phyloP scores from a whole-genome alignment of 2,329 filamentous ascomycete genomes.

The Onygenales sp. region DNA sequence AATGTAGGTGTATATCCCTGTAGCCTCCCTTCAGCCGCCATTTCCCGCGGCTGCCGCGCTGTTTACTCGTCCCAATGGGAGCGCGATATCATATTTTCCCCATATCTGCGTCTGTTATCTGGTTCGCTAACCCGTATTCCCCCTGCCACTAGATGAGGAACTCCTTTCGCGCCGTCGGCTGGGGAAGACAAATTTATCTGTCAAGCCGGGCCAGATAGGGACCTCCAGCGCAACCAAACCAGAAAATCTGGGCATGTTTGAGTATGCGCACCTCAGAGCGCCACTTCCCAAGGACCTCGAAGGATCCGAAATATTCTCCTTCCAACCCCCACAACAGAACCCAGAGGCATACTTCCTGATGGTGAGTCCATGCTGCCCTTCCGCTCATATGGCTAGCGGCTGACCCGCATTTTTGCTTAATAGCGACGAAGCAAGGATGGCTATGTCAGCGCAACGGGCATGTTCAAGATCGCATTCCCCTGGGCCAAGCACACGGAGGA shows the following conservation, averaged over 20 bases:
- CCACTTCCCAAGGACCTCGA: slow-evolving; percentile 84
- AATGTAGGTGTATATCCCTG: slow-evolving; percentile 29
- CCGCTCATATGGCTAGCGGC: neutral
- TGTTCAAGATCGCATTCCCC: slow-evolving; percentile 62
- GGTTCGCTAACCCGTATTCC: slow-evolving; percentile 8
- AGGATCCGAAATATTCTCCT: slow-evolving; percentile 83
- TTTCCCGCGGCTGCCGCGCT: slow-evolving; percentile 1
- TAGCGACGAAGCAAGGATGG: slow-evolving; percentile 57
- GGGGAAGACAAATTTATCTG: slow-evolving; percentile 81
- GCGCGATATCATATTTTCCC: too few relatives aligned
- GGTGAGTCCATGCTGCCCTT: slow-evolving; percentile 37
- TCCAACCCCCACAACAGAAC: slow-evolving; percentile 47
- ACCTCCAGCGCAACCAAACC: slow-evolving; percentile 62
- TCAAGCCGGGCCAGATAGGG: slow-evolving; percentile 67
- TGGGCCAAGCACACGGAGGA: slow-evolving; percentile 54
- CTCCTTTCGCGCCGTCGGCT: slow-evolving; percentile 77
- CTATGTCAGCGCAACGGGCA: slow-evolving; percentile 56
- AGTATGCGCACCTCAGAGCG: slow-evolving; percentile 91
- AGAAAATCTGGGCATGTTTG: slow-evolving; percentile 71
- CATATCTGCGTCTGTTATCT: neutral
- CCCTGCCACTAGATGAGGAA: slow-evolving; percentile 49
- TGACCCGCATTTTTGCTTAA: neutral
- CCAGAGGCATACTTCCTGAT: slow-evolving; percentile 96
- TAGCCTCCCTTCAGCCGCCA: neutral
- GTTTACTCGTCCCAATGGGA: neutral